phyloP scores from a whole-genome alignment of 345 rosid genomes.

The Erodium maritimum region DNA sequence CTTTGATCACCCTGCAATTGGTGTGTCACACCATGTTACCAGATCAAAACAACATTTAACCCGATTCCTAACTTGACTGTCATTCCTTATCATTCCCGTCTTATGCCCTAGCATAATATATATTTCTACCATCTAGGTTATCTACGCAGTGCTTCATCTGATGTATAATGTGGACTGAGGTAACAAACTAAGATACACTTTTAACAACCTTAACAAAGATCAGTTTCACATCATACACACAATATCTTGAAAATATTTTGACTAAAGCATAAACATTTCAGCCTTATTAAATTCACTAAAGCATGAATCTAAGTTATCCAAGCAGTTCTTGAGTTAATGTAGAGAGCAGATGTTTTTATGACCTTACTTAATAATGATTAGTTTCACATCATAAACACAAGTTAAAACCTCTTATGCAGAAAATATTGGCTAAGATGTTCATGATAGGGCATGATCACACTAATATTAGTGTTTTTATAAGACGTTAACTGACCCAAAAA shows the following conservation, averaged over 20 bases:
- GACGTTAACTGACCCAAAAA: too few species aligned
- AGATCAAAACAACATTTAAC: constrained; percentile 1
- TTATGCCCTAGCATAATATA: background rate
- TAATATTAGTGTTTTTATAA: background rate
- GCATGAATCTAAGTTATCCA: background rate
- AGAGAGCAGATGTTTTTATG: background rate
- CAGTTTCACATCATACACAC: background rate
- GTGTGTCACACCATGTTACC: background rate
- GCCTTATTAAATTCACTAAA: too few species aligned
- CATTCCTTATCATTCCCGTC: background rate
- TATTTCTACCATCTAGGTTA: background rate
- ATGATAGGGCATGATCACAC: background rate
- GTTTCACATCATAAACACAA: background rate
- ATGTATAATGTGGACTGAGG: background rate
- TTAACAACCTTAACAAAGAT: background rate
- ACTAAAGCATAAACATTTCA: background rate
- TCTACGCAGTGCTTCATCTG: background rate
- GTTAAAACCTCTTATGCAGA: background rate
- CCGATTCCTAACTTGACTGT: background rate
- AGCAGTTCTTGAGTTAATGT: background rate
- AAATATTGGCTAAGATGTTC: background rate
- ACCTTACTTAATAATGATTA: background rate
- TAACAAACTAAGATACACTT: background rate
- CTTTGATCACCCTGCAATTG: constrained; percentile 96
- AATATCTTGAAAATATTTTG: background rate